Percentiles rank a stretch among this genome's conserved stretches.
Evolutionary conservation across 371 early-diverging fungal genomes (phyloP).

Genomic region (Pancytospora philotis): DNA sequence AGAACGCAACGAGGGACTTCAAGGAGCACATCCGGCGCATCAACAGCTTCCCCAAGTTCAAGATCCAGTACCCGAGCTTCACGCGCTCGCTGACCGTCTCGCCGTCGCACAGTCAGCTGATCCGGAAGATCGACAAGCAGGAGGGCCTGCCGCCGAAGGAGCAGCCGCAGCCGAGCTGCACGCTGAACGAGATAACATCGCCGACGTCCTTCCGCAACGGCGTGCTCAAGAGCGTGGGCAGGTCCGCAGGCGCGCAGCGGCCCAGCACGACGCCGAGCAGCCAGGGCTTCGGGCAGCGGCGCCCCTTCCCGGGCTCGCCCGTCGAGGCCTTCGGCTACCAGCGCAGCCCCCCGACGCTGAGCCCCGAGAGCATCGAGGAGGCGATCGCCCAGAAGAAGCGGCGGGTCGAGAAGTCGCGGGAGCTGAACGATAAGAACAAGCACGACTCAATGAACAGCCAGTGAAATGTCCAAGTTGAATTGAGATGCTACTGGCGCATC

Average conservation of each 20-base stretch:
- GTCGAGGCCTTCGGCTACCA: too few species aligned
- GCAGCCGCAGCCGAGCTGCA: neutral
- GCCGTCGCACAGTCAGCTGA: slow-evolving; percentile 5
- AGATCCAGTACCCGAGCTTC: neutral
- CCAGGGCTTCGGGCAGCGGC: too few species aligned
- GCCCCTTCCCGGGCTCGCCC: too few species aligned
- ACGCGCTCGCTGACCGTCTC: neutral
- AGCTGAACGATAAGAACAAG: slow-evolving; percentile 93
- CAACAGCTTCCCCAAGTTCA: neutral
- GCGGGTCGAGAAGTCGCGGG: slow-evolving; percentile 92
- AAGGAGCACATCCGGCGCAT: slow-evolving; percentile 6
- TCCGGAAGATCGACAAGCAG: slow-evolving; percentile 1
- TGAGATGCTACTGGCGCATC: too few species aligned
- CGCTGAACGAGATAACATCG: neutral
- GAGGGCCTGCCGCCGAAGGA: neutral
- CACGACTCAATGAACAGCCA: too few species aligned
- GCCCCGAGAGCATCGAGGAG: slow-evolving; percentile 81
- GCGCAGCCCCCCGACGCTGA: too few species aligned
- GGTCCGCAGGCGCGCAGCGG: too few species aligned
- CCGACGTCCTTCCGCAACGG: slow-evolving; percentile 12
- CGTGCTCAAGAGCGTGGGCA: too few species aligned
- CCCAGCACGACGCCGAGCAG: too few species aligned
- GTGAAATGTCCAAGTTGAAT: too few species aligned
- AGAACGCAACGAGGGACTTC: neutral
- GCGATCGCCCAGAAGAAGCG: slow-evolving; percentile 76